Evolutionary conservation across 2,329 filamentous ascomycete genomes (phyloP).

Genomic region (Botrytis paeoniae): DNA sequence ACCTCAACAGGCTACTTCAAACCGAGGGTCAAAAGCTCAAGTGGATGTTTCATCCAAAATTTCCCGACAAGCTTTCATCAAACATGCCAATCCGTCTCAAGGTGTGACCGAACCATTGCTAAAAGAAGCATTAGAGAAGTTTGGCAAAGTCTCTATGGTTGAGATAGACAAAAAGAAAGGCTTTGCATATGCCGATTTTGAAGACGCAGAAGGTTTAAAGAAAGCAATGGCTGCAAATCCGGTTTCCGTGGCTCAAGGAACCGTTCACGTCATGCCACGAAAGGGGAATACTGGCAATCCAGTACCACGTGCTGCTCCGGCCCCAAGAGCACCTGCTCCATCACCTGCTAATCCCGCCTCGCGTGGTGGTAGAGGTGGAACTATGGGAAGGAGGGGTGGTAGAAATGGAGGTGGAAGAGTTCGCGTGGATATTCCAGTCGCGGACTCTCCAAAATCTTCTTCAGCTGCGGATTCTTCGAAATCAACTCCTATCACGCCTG

Average conservation of each 20-base stretch:
- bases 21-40: slow-evolving; percentile 29
- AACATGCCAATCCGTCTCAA: slow-evolving; percentile 83
- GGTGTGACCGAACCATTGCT: slow-evolving; percentile 83
- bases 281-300: slow-evolving; percentile 81
- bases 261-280: slow-evolving; percentile 81
- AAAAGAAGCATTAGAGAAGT: slow-evolving; percentile 68
- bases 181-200: slow-evolving; percentile 90
- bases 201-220: slow-evolving; percentile 65
- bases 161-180: slow-evolving; percentile 95
- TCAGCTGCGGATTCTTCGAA: slow-evolving; percentile 12
- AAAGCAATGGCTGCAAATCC: slow-evolving; percentile 82
- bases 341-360: slow-evolving; percentile 24
- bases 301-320: slow-evolving; percentile 71
- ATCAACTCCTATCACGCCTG: slow-evolving; percentile 23
- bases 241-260: slow-evolving; percentile 76
- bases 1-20: slow-evolving; percentile 28
- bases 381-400: slow-evolving; percentile 30
- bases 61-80: slow-evolving; percentile 69
- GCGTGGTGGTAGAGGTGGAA: slow-evolving; percentile 29
- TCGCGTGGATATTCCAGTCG: slow-evolving; percentile 23
- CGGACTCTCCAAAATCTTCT: slow-evolving; percentile 21
- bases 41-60: slow-evolving; percentile 42
- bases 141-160: slow-evolving; percentile 72
- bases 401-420: slow-evolving; percentile 29
- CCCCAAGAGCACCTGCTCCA: slow-evolving; percentile 42